These are phyloP conservation scores for Dendrothele bispora DNA, from an alignment of 768 basidiomycete species.

Conservation along the genomic window DNA sequence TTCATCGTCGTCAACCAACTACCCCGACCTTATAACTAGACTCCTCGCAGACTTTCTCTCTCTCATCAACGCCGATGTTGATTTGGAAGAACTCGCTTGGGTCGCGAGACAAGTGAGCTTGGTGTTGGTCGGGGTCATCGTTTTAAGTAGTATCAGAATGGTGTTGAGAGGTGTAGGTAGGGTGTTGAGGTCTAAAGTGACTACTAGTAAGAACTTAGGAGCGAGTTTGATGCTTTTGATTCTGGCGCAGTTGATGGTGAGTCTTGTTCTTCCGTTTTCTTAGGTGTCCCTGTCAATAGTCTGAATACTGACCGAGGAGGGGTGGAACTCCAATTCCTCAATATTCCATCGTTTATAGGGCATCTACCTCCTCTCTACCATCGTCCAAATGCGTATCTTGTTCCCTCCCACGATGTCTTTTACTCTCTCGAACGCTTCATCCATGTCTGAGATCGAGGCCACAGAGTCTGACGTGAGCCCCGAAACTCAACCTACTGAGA, in stretches of 20 bases:
- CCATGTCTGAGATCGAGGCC: too few species aligned
- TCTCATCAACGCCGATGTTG: slow-evolving; percentile 26
- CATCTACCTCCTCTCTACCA: slow-evolving; percentile 79
- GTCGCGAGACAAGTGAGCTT: slow-evolving; percentile 58
- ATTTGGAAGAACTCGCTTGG: slow-evolving; percentile 36
- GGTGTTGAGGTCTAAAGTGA: slow-evolving; percentile 58
- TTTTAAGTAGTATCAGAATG: slow-evolving; percentile 67
- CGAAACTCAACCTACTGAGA: neutral
- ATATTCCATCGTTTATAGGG: slow-evolving; percentile 45
- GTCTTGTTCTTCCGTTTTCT: slow-evolving; percentile 14
- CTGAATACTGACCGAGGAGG: too few species aligned
- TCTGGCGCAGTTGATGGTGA: slow-evolving; percentile 82
- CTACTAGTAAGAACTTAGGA: slow-evolving; percentile 53
- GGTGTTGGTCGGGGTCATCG: slow-evolving; percentile 72
- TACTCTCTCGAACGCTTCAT: too few species aligned
- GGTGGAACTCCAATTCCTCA: too few species aligned
- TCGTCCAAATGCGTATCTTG: slow-evolving; percentile 79
- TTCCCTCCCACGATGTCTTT: too few species aligned
- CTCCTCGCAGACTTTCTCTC: slow-evolving; percentile 6
- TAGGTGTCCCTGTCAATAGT: too few species aligned
- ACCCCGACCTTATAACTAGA: slow-evolving; percentile 37
- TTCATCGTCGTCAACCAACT: slow-evolving; percentile 32
- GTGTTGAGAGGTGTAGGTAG: slow-evolving; percentile 70
- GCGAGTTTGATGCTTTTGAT: slow-evolving; percentile 76
- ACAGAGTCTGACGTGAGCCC: too few species aligned